Base-by-base conservation (phyloP, 768 basidiomycete genomes). In the Termitomyces sp. region DNA sequence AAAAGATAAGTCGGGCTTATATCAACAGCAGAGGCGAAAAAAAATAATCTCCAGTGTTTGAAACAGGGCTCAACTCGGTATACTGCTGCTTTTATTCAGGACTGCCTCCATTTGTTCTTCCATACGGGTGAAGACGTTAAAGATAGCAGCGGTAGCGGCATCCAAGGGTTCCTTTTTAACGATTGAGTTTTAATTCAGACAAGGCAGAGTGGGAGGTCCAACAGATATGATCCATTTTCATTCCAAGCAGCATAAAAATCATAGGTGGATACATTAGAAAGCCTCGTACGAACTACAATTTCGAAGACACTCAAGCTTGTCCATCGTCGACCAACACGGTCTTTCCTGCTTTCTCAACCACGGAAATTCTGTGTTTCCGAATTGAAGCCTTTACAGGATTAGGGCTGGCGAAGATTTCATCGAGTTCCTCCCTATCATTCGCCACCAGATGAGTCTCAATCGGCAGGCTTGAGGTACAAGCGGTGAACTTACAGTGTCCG, bases 351-450 rank as follows among this genome's bases (percentile, higher is more conserved):
- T 72, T 68, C 51, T 73, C 67, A 17, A 75, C 64, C 11, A 77
- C 65, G 17, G 73, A 71, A 49, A 77, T 66, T 53, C 70, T 74
- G 37, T 68, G 66, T 59, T 72, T 77, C 45, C 58, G 62, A n/a
- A 71, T 66, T 3, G 76, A 77, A 19, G 71, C 71, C 48, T 65
- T 68, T 34, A 78, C 75, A 22, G 74, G 74, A 59, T 70, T 65
- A 5, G 72, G 70, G 55, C 44, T 51, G 6, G 37, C 59, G 58
- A 77, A 77, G 30, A 77, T 74, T 52, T 75, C 75, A 42, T 75
- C 64, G 43, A 75, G 60, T 56, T 77, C 74, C 65, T 75, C 74
- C 22, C 74, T 76, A 45, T 10, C 41, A 45, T 32, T n/a, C n/a
- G n/a, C 45, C 34, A 28, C 8, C 34, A 28, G 26, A 37, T 55